phyloP scores from a whole-genome alignment of 257 asterid species.

The Primulina eburnea region DNA sequence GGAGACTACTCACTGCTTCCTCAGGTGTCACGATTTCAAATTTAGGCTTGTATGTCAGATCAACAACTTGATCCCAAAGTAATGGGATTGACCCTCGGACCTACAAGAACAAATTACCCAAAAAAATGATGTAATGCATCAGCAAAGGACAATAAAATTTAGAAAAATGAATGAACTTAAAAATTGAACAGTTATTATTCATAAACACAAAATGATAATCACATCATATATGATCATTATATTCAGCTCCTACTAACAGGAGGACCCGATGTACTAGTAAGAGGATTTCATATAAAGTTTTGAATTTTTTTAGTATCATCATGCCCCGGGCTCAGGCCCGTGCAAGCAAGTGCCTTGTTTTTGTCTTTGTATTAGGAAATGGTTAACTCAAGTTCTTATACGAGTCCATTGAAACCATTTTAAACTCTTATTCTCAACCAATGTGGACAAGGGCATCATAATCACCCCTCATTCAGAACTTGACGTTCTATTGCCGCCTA shows the following conservation, averaged over 20 bases:
- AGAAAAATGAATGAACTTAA: slow-evolving; percentile 6
- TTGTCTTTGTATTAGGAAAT: no score
- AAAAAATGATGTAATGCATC: slow-evolving; percentile 1
- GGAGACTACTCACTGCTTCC: slow-evolving; percentile 62
- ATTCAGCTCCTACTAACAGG: slow-evolving; percentile 1
- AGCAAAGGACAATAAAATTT: slow-evolving; percentile 14
- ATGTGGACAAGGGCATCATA: neutral
- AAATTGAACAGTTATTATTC: slow-evolving; percentile 9
- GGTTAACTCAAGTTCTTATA: no score
- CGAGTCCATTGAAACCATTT: no score
- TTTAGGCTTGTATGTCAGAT: slow-evolving; percentile 86
- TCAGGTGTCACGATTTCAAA: slow-evolving; percentile 55
- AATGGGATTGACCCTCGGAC: slow-evolving; percentile 94
- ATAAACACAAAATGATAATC: slow-evolving; percentile 12
- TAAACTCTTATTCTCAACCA: neutral
- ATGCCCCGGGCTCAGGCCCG: no score
- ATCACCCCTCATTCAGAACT: neutral
- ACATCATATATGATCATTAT: slow-evolving; percentile 7
- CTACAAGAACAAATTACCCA: slow-evolving; percentile 37
- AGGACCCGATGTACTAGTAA: slow-evolving; percentile 2
- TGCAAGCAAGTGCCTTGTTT: no score
- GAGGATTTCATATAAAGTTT: neutral
- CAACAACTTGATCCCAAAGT: slow-evolving; percentile 96
- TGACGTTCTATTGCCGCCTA: no score
- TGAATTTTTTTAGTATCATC: neutral